Conservation (phyloP, 23 red algal species). For the Gracilaria gracilis region DNA sequence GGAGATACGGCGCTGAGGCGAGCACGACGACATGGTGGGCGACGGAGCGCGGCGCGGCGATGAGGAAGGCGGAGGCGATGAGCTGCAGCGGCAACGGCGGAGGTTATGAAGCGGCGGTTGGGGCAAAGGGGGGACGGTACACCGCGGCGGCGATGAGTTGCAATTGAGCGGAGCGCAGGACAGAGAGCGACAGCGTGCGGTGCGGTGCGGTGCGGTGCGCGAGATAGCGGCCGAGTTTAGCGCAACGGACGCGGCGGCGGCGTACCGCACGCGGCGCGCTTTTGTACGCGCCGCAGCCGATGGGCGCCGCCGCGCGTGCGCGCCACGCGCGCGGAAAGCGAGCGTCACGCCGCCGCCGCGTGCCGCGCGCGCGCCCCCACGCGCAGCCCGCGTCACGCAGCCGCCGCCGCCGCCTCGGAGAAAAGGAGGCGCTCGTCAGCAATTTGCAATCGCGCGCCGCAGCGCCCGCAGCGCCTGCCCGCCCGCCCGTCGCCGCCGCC, state of each 20-base stretch:
- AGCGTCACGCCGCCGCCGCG: neutral
- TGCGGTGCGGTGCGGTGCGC: too few relatives aligned
- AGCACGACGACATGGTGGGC: conserved; percentile 5
- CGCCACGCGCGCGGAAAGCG: neutral
- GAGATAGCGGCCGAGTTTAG: too few relatives aligned
- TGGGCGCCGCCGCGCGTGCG: neutral
- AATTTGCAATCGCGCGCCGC: too few relatives aligned
- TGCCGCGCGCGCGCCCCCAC: neutral
- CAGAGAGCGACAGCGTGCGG: too few relatives aligned
- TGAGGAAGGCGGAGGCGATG: neutral
- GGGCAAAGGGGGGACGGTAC: too few relatives aligned
- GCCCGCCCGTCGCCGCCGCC: conserved; percentile 3
- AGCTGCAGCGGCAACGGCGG: too few relatives aligned
- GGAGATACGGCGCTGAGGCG: conserved; percentile 40
- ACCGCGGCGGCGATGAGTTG: too few relatives aligned
- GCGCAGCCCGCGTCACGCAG: neutral
- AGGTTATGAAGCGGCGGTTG: neutral
- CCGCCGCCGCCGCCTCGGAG: too few relatives aligned
- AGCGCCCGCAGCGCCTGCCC: neutral
- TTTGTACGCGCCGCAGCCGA: neutral
- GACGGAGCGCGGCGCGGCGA: neutral
- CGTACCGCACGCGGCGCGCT: neutral
- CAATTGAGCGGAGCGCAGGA: too few relatives aligned
- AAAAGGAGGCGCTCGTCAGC: neutral
- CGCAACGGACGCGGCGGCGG: too few relatives aligned